These are phyloP conservation scores for Pichia sp. DNA, from an alignment of 1,139 yeast genomes.

Conservation along the genomic window DNA sequence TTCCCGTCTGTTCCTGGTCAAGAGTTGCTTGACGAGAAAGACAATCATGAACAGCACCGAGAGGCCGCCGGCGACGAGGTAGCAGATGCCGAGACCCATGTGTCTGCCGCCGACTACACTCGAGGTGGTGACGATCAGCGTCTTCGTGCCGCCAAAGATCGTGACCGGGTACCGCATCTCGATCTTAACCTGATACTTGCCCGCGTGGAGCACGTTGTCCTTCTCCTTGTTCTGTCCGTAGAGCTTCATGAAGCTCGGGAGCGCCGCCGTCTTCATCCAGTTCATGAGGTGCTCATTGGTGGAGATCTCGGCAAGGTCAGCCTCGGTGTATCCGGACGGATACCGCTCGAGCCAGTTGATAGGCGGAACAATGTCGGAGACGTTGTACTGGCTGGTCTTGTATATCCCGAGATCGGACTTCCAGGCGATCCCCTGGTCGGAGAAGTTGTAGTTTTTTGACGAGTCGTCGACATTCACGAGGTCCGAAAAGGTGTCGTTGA, in stretches of 20 bases:
- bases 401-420: constrained; percentile 52
- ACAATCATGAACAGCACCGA: constrained; percentile 40
- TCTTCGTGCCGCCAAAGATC: constrained; percentile 66
- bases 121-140: constrained; percentile 61
- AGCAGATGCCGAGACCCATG: constrained; percentile 60
- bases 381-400: constrained; percentile 54
- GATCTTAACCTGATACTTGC: constrained; percentile 56
- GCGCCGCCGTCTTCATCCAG: constrained; percentile 84
- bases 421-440: constrained; percentile 65
- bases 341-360: constrained; percentile 65
- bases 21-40: constrained; percentile 42
- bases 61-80: constrained; percentile 56
- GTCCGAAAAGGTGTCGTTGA: constrained; percentile 62
- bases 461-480: constrained; percentile 38
- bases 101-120: constrained; percentile 69
- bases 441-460: constrained; percentile 45
- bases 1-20: constrained; percentile 37
- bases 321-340: constrained; percentile 67
- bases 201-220: constrained; percentile 45
- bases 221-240: constrained; percentile 49
- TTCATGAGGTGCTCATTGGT: constrained; percentile 59
- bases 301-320: constrained; percentile 58
- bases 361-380: constrained; percentile 68
- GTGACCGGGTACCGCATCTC: constrained; percentile 67
- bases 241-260: constrained; percentile 63